Evolutionary conservation across 2,329 filamentous ascomycete species (phyloP).

Genomic region (Calonectria fujianensis): DNA sequence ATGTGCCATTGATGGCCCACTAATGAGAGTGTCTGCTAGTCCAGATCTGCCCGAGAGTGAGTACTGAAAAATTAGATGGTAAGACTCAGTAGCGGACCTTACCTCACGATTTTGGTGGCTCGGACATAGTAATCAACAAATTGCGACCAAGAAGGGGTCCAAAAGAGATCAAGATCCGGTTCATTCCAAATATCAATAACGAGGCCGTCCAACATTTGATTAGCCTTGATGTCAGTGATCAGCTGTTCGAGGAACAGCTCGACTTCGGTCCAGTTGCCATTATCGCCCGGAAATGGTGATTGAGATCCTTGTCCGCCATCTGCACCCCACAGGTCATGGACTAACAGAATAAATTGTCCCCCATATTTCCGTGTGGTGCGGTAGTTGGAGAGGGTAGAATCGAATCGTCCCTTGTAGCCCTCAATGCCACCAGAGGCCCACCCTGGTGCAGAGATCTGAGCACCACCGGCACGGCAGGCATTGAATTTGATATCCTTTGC

Average conservation of each 20-base stretch:
- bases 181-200: conserved; percentile 27
- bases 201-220: conserved; percentile 11
- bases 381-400: conserved; percentile 11
- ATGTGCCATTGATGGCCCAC: conserved; percentile 20
- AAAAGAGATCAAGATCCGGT: conserved; percentile 15
- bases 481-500: conserved; percentile 18
- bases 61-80: no score
- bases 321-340: conserved; percentile 11
- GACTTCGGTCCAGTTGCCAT: conserved; percentile 20
- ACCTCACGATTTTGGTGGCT: background rate
- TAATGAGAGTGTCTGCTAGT: background rate
- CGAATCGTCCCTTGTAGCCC: background rate
- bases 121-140: conserved; percentile 24
- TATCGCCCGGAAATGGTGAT: background rate
- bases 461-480: conserved; percentile 1
- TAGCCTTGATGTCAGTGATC: background rate
- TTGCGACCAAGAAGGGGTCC: conserved; percentile 3
- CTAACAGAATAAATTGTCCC: background rate
- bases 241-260: background rate
- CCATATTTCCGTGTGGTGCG: conserved; percentile 14
- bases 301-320: background rate
- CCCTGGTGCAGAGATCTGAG: conserved; percentile 1
- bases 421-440: background rate
- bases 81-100: background rate
- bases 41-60: no score